Evolutionary conservation across 176 grass and related monocot genomes (phyloP).

Genomic region (Stipa capillata): DNA sequence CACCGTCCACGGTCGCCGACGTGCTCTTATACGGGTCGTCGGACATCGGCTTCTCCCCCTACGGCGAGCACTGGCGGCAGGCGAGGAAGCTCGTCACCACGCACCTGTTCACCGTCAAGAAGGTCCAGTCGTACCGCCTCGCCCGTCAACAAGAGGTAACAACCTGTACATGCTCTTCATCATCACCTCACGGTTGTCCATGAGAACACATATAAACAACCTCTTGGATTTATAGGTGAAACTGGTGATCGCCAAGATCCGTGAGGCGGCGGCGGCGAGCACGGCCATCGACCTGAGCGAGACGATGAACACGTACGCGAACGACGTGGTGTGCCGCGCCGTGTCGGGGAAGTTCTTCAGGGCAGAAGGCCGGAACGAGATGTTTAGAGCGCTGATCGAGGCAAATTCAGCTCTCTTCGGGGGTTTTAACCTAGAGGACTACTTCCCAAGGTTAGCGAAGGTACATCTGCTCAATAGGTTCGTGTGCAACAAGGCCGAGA

Average conservation of each 20-base stretch:
- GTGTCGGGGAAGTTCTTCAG: neutral
- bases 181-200: too few relatives aligned
- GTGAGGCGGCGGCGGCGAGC: neutral
- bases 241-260: neutral
- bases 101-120: slow-evolving; percentile 2
- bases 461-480: neutral
- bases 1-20: too few relatives aligned
- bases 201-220: too few relatives aligned
- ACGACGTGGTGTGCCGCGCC: neutral
- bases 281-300: neutral
- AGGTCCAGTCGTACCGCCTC: neutral
- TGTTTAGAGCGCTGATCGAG: too few relatives aligned
- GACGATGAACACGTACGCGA: neutral
- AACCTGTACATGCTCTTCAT: too few relatives aligned
- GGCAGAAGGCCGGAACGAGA: neutral
- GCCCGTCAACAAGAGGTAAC: neutral
- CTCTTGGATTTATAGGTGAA: neutral
- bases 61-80: slow-evolving; percentile 30
- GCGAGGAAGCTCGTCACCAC: too few relatives aligned
- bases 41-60: slow-evolving; percentile 19
- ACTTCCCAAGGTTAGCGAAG: too few relatives aligned
- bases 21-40: too few relatives aligned
- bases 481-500: neutral
- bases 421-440: too few relatives aligned
- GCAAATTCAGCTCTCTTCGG: too few relatives aligned